These are phyloP conservation scores for Xylariomycetidae sp. DNA, from an alignment of 2,329 filamentous ascomycete species.

Conservation along the genomic window DNA sequence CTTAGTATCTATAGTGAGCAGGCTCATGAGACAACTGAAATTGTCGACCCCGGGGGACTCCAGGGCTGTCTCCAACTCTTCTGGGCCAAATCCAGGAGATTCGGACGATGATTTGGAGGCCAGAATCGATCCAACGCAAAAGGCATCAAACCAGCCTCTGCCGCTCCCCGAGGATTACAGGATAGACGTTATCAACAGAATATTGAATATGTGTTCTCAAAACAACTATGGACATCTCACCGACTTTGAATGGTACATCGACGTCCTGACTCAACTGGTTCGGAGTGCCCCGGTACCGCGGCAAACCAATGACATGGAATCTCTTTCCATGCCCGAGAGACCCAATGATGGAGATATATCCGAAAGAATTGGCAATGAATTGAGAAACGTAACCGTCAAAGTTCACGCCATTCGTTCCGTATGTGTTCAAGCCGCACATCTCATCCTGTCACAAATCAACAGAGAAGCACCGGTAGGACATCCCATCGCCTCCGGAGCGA, in stretches of 20 bases:
- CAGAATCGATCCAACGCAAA: conserved; percentile 28
- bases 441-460: conserved; percentile 59
- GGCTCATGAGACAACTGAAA: conserved; percentile 82
- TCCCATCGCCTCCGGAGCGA: conserved; percentile 56
- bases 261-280: conserved; percentile 80
- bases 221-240: conserved; percentile 80
- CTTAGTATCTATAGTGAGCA: conserved; percentile 75
- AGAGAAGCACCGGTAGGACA: conserved; percentile 50
- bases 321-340: conserved; percentile 23
- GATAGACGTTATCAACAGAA: conserved; percentile 73
- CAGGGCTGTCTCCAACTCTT: conserved; percentile 39
- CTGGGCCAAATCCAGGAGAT: conserved; percentile 35
- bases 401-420: conserved; percentile 78
- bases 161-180: conserved; percentile 83
- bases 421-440: conserved; percentile 78
- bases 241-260: conserved; percentile 98
- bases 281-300: conserved; percentile 58
- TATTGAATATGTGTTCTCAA: conserved; percentile 83
- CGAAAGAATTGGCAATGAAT: conserved; percentile 72
- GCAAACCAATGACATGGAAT: conserved; percentile 29
- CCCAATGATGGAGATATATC: conserved; percentile 47
- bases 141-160: conserved; percentile 39
- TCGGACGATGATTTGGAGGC: conserved; percentile 46
- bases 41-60: conserved; percentile 54
- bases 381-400: conserved; percentile 87